phyloP scores from a whole-genome alignment of 2,329 filamentous ascomycete genomes.

The Cladosporium sp. region DNA sequence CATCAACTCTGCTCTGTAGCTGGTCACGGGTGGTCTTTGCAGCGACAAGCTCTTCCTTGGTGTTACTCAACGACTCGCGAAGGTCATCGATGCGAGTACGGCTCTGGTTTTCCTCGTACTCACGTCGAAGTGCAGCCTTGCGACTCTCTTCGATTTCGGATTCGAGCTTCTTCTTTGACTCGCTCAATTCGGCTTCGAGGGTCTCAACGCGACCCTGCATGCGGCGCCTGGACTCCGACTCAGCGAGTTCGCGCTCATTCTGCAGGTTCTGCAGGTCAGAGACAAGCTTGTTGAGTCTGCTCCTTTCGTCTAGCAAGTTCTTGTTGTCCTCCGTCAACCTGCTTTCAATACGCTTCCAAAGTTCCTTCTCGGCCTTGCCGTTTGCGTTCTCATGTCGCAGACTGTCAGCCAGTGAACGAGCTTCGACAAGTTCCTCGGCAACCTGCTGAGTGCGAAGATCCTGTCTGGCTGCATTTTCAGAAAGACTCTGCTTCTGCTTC shows the following conservation, averaged over 20 bases:
- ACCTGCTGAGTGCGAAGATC: conserved; percentile 89
- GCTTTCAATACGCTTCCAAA: conserved; percentile 92
- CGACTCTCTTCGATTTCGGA: conserved; percentile 82
- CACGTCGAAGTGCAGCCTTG: conserved; percentile 78
- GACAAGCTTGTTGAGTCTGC: conserved; percentile 77
- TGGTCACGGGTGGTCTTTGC: conserved; percentile 88
- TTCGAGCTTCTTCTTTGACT: conserved; percentile 78
- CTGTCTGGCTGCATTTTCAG: conserved; percentile 83
- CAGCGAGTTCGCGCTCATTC: conserved; percentile 85
- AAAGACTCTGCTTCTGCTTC: conserved; percentile 73
- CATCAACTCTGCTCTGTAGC: conserved; percentile 82
- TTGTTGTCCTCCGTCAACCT: conserved; percentile 88
- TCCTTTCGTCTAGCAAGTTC: conserved; percentile 76
- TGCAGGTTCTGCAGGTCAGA: conserved; percentile 83
- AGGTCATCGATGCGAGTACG: conserved; percentile 94
- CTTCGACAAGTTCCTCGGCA: conserved; percentile 88
- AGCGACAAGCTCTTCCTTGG: conserved; percentile 81
- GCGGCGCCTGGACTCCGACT: conserved; percentile 78
- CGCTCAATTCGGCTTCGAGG: conserved; percentile 75
- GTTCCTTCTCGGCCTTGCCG: conserved; percentile 88
- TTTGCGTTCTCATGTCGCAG: conserved; percentile 89
- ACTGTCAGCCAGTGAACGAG: conserved; percentile 77
- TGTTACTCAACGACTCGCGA: conserved; percentile 72
- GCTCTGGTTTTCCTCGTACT: conserved; percentile 83
- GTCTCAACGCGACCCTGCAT: conserved; percentile 75